A percentile compares a stretch with the other conserved stretches of the same genome.
These are phyloP conservation scores for Candida patagonica DNA, from an alignment of 805 yeast genomes.

Conservation along the genomic window DNA sequence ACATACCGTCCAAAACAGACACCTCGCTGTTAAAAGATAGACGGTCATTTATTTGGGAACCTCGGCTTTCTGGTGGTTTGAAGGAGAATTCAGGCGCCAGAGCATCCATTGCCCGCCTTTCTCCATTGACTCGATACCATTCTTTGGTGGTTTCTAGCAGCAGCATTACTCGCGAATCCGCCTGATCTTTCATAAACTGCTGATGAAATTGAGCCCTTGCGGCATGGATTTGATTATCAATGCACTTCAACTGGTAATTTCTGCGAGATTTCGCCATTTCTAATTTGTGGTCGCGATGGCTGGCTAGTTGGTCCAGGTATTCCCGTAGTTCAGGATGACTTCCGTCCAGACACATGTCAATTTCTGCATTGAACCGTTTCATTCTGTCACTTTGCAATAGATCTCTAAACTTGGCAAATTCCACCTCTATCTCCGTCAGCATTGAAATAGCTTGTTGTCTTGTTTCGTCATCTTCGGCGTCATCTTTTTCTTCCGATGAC, in stretches of 20 bases:
- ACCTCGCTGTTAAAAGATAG: constrained; percentile 60
- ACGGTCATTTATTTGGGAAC: constrained; percentile 54
- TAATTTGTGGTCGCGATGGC: constrained; percentile 63
- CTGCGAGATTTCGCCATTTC: constrained; percentile 40
- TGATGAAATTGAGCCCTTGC: constrained; percentile 76
- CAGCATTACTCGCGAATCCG: constrained; percentile 57
- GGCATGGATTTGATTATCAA: constrained; percentile 73
- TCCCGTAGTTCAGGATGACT: constrained; percentile 82
- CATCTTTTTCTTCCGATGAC: constrained; percentile 22
- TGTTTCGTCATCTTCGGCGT: constrained; percentile 28
- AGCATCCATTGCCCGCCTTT: constrained; percentile 72
- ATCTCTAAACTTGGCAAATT: constrained; percentile 81
- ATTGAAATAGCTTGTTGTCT: constrained; percentile 60
- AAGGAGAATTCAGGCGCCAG: constrained; percentile 38
- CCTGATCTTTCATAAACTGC: constrained; percentile 57
- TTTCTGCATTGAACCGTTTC: constrained; percentile 65
- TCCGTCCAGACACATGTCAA: constrained; percentile 79
- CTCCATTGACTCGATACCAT: constrained; percentile 90
- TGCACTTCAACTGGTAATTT: constrained; percentile 63
- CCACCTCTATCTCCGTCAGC: constrained; percentile 71
- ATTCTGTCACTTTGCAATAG: constrained; percentile 76
- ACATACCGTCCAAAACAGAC: constrained; percentile 58
- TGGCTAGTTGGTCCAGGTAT: constrained; percentile 61
- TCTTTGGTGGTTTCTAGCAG: constrained; percentile 65
- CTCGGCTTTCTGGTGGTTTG: constrained; percentile 33